Conservation (phyloP, 768 basidiomycete species). For the Pleurotus cornucopiae region DNA sequence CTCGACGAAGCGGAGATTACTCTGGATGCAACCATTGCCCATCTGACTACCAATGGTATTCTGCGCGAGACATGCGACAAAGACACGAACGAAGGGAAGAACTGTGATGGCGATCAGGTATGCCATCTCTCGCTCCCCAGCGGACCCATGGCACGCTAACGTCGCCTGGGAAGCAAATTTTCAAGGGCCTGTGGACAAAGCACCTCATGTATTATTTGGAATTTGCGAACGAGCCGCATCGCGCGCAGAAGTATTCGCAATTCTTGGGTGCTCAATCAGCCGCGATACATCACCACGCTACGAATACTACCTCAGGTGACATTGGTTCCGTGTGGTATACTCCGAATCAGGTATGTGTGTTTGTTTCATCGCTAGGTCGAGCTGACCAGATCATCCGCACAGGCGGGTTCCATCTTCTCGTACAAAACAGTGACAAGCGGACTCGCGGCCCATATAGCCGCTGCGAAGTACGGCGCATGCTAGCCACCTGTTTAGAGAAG, state of each 20-base stretch:
- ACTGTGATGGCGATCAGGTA: constrained; percentile 46
- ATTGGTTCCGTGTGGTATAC: constrained; percentile 46
- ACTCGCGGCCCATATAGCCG: constrained; percentile 36
- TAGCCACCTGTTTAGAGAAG: constrained; percentile 1
- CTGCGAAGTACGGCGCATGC: constrained; percentile 41
- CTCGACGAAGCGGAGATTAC: constrained; percentile 48
- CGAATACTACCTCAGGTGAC: constrained; percentile 28
- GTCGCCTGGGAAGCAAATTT: constrained; percentile 30
- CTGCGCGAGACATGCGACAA: constrained; percentile 52
- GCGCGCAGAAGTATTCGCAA: constrained; percentile 36
- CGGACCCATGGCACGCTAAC: background rate
- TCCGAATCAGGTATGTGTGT: constrained; percentile 27
- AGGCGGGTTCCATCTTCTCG: constrained; percentile 39
- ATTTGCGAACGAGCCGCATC: constrained; percentile 34
- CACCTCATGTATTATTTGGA: constrained; percentile 49
- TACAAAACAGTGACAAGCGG: constrained; percentile 40
- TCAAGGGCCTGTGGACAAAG: constrained; percentile 55
- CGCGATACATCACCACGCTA: constrained; percentile 41
- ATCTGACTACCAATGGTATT: constrained; percentile 34
- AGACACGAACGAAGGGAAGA: constrained; percentile 28
- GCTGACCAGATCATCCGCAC: background rate
- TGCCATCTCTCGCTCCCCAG: constrained; percentile 2
- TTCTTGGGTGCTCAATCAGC: constrained; percentile 37
- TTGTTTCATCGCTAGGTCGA: background rate
- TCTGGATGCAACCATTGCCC: constrained; percentile 43